phyloP scores from a whole-genome alignment of 345 rosid species.

The Populus simonii region DNA sequence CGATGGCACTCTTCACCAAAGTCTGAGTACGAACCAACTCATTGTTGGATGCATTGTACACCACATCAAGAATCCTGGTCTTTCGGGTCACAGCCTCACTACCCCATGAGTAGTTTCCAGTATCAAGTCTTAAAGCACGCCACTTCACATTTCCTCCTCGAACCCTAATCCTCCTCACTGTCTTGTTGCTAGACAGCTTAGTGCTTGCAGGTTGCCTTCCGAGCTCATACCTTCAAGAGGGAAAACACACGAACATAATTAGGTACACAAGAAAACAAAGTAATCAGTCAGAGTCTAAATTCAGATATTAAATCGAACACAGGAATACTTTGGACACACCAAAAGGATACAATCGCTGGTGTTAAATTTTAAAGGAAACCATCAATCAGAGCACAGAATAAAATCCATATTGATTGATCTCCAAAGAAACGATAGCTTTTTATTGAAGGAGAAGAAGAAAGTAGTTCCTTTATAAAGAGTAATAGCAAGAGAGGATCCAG shows the following conservation, averaged over 20 bases:
- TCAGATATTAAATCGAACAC: neutral
- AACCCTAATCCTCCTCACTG: conserved; percentile 31
- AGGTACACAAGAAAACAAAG: neutral
- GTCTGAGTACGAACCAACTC: conserved; percentile 34
- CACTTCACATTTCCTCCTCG: conserved; percentile 34
- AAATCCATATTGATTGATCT: neutral
- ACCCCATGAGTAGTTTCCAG: conserved; percentile 36
- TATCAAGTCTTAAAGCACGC: conserved; percentile 34
- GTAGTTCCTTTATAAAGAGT: neutral
- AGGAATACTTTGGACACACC: neutral
- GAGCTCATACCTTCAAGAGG: conserved; percentile 23
- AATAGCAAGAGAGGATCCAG: neutral
- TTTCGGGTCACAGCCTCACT: conserved; percentile 33
- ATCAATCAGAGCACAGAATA: neutral
- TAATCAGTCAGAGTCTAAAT: neutral
- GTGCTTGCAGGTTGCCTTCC: conserved; percentile 34
- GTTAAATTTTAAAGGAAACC: neutral
- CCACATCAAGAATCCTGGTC: conserved; percentile 33
- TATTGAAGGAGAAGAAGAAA: neutral
- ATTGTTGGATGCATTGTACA: conserved; percentile 33
- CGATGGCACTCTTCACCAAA: conserved; percentile 28
- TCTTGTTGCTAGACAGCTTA: conserved; percentile 31
- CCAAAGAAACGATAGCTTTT: neutral
- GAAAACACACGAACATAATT: neutral
- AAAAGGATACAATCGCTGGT: no score